Evolutionary conservation across 23 red algal genomes (phyloP).

Genomic region (Pyropia yezoensis): DNA sequence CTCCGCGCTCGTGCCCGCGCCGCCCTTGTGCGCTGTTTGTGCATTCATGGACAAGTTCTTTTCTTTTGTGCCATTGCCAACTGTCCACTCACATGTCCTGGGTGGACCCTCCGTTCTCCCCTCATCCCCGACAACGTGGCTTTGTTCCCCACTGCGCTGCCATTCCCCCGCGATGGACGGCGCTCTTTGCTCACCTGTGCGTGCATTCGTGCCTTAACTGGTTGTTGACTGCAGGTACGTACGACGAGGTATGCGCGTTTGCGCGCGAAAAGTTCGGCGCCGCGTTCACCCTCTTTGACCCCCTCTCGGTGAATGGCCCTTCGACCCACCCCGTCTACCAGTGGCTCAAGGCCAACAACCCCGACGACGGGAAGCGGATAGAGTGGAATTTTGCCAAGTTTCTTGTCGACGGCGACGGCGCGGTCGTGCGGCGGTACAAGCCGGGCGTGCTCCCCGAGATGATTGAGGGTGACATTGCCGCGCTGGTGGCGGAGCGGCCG

Average conservation of each 20-base stretch:
- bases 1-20: too few relatives aligned
- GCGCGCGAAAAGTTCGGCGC: slow-evolving; percentile 63
- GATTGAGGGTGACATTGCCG: slow-evolving; percentile 43
- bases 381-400: slow-evolving; percentile 85
- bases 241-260: slow-evolving; percentile 61
- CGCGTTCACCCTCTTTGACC: slow-evolving; percentile 48
- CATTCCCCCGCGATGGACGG: too few relatives aligned
- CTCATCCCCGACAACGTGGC: too few relatives aligned
- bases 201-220: too few relatives aligned
- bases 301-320: slow-evolving; percentile 49
- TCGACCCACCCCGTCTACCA: slow-evolving; percentile 31
- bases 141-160: too few relatives aligned
- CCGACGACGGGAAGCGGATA: slow-evolving; percentile 43
- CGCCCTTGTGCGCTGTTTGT: too few relatives aligned
- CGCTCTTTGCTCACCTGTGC: too few relatives aligned
- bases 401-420: slow-evolving; percentile 37
- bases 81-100: too few relatives aligned
- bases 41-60: too few relatives aligned
- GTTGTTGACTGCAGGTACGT: slow-evolving; percentile 18
- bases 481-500: background rate
- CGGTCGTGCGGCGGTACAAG: slow-evolving; percentile 50
- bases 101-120: too few relatives aligned
- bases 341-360: slow-evolving; percentile 40
- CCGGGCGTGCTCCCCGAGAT: slow-evolving; percentile 61
- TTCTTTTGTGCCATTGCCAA: too few relatives aligned